Percentiles rank a stretch among this genome's conserved stretches.
Evolutionary conservation across 129 eudicot genomes (phyloP).

Genomic region (Ambrosia trifida): DNA sequence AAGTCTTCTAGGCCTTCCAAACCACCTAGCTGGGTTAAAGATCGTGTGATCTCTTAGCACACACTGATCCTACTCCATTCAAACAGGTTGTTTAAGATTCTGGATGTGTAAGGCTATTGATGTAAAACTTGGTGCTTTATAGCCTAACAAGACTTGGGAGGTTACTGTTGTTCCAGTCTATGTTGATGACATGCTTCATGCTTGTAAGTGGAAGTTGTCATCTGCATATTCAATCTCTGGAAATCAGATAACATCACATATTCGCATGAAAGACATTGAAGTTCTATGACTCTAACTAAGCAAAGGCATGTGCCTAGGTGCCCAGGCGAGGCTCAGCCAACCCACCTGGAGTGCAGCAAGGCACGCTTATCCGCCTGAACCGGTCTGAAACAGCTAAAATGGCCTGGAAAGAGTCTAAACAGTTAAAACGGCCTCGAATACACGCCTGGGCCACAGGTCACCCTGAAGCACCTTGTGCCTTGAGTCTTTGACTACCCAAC

Average conservation of each 20-base stretch:
- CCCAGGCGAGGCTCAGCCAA: too few relatives aligned
- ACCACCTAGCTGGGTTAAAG: neutral
- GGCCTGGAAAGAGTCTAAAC: too few relatives aligned
- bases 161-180: neutral
- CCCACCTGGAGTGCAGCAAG: too few relatives aligned
- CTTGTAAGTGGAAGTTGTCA: neutral
- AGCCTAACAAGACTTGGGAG: neutral
- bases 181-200: conserved; percentile 4
- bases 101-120: neutral
- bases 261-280: neutral
- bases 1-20: neutral
- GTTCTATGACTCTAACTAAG: neutral
- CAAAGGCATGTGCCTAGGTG: too few relatives aligned
- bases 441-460: too few relatives aligned
- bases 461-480: too few relatives aligned
- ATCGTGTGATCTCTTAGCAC: neutral
- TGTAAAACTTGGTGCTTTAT: neutral
- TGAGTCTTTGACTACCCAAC: too few relatives aligned
- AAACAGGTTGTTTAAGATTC: neutral
- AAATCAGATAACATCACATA: neutral
- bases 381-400: too few relatives aligned
- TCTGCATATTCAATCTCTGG: neutral
- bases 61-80: neutral
- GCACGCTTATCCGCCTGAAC: too few relatives aligned
- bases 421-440: too few relatives aligned